Conservation (phyloP, 345 rosid species). For the Nasturtium officinale region DNA sequence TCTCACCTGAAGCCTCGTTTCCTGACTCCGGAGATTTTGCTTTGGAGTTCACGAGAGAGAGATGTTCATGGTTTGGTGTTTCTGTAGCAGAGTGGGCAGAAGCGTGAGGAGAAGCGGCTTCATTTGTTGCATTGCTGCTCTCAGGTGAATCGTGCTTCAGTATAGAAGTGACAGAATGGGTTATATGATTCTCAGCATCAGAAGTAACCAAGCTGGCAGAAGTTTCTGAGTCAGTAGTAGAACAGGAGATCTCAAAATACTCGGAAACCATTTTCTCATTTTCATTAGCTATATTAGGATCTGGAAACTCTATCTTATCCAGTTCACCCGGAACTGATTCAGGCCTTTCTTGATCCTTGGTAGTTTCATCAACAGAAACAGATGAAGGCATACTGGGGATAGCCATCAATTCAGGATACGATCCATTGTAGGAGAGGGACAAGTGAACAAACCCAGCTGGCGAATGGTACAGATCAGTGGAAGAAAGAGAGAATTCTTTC, state of each 20-base stretch:
- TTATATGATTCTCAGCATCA: slow-evolving; percentile 60
- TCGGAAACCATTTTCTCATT: slow-evolving; percentile 96
- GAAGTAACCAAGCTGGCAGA: slow-evolving; percentile 65
- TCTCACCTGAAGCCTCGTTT: slow-evolving; percentile 57
- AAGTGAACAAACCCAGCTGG: slow-evolving; percentile 94
- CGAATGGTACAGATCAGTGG: slow-evolving; percentile 91
- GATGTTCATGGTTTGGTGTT: slow-evolving; percentile 51
- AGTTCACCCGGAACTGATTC: slow-evolving; percentile 60
- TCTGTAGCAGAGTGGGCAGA: slow-evolving; percentile 65
- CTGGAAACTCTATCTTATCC: slow-evolving; percentile 94
- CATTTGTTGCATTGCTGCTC: slow-evolving; percentile 78
- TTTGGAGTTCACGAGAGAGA: slow-evolving; percentile 45
- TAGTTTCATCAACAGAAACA: slow-evolving; percentile 47
- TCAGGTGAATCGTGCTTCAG: slow-evolving; percentile 75
- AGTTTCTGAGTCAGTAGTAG: slow-evolving; percentile 61
- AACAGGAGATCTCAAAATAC: slow-evolving; percentile 70
- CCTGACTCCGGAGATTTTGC: slow-evolving; percentile 49
- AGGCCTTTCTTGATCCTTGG: slow-evolving; percentile 50
- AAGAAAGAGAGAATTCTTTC: slow-evolving; percentile 93
- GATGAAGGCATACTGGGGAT: slow-evolving; percentile 57
- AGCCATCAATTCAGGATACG: slow-evolving; percentile 88
- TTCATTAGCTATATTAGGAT: slow-evolving; percentile 87
- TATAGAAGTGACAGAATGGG: slow-evolving; percentile 51
- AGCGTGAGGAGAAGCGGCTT: slow-evolving; percentile 67
- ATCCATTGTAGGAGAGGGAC: slow-evolving; percentile 77